Percentiles rank a stretch among this genome's conserved stretches.
These are phyloP conservation scores for Sordariomycetes sp. DNA, from an alignment of 2,329 filamentous ascomycete genomes.

Conservation along the genomic window DNA sequence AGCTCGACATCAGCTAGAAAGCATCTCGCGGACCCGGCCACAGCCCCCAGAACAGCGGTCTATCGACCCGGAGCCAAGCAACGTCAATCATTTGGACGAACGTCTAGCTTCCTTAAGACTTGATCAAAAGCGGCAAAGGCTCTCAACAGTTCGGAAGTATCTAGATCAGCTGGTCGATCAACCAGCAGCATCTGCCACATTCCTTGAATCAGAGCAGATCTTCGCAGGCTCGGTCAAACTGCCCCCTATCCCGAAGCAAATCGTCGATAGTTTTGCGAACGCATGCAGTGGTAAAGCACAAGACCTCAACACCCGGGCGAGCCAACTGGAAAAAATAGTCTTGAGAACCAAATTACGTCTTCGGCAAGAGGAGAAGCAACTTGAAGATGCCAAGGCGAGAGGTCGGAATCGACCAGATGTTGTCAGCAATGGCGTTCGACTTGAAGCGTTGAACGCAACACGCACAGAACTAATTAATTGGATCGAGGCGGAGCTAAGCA, in stretches of 20 bases:
- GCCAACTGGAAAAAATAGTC: slow-evolving; percentile 47
- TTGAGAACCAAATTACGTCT: slow-evolving; percentile 48
- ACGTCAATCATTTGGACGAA: slow-evolving; percentile 27
- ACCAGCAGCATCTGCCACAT: slow-evolving; percentile 39
- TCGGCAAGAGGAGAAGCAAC: slow-evolving; percentile 44
- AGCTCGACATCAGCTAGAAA: slow-evolving; percentile 38
- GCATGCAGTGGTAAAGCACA: slow-evolving; percentile 14
- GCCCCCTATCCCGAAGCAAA: slow-evolving; percentile 41
- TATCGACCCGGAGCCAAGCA: neutral
- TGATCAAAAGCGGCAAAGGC: slow-evolving; percentile 38
- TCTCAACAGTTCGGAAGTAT: slow-evolving; percentile 40
- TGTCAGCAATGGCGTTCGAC: slow-evolving; percentile 28
- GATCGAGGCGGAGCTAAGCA: slow-evolving; percentile 54
- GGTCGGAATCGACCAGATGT: slow-evolving; percentile 24
- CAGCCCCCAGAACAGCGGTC: neutral
- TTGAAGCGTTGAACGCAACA: slow-evolving; percentile 45
- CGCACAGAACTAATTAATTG: slow-evolving; percentile 53
- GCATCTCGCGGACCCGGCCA: slow-evolving; percentile 16
- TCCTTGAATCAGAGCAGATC: slow-evolving; percentile 38
- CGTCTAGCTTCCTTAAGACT: slow-evolving; percentile 43
- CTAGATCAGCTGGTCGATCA: slow-evolving; percentile 41
- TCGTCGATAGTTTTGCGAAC: slow-evolving; percentile 38
- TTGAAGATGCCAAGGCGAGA: slow-evolving; percentile 35
- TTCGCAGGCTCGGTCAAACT: slow-evolving; percentile 33
- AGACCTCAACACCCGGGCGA: slow-evolving; percentile 37